Conservation (phyloP, 176 grass and related monocot species). For the Ananas comosus region DNA sequence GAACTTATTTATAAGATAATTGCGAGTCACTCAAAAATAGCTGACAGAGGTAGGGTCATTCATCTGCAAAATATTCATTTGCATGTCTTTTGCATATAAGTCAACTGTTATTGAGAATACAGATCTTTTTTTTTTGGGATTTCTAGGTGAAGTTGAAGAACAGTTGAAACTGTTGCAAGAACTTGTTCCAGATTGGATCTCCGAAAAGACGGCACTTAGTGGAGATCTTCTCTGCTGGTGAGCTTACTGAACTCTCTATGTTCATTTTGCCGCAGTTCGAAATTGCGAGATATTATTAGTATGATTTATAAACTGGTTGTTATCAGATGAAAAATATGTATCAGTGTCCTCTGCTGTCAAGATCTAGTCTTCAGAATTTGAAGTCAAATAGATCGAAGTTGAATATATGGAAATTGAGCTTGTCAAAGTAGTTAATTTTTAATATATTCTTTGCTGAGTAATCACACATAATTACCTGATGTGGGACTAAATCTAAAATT, state of each 20-base stretch:
- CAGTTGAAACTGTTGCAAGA: constrained; percentile 58
- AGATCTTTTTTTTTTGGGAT: constrained; percentile 10
- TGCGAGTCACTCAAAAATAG: constrained; percentile 47
- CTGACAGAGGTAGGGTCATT: constrained; percentile 42
- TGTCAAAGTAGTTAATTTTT: not conserved
- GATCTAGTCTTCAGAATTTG: too few relatives aligned
- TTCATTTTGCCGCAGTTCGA: constrained; percentile 2
- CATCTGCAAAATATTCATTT: not conserved
- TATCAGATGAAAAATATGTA: too few relatives aligned
- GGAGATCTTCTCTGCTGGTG: constrained; percentile 57
- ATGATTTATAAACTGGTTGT: too few relatives aligned
- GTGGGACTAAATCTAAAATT: not conserved
- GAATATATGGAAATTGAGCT: not conserved
- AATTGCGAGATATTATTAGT: too few relatives aligned
- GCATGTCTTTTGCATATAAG: not conserved
- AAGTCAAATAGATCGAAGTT: too few relatives aligned
- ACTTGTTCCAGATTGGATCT: constrained; percentile 77
- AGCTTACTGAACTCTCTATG: constrained; percentile 1
- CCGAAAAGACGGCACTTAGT: constrained; percentile 34
- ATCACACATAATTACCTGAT: too few relatives aligned
- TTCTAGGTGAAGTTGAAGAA: constrained; percentile 64
- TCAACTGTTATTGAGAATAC: constrained; percentile 3
- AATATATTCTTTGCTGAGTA: too few relatives aligned
- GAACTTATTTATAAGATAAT: constrained; percentile 73
- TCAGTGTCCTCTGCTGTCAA: too few relatives aligned